A percentile compares a stretch with the other conserved stretches of the same genome.
These are phyloP conservation scores for Sporothrix brunneoviolacea DNA, from an alignment of 2,329 filamentous ascomycete genomes.

Conservation along the genomic window DNA sequence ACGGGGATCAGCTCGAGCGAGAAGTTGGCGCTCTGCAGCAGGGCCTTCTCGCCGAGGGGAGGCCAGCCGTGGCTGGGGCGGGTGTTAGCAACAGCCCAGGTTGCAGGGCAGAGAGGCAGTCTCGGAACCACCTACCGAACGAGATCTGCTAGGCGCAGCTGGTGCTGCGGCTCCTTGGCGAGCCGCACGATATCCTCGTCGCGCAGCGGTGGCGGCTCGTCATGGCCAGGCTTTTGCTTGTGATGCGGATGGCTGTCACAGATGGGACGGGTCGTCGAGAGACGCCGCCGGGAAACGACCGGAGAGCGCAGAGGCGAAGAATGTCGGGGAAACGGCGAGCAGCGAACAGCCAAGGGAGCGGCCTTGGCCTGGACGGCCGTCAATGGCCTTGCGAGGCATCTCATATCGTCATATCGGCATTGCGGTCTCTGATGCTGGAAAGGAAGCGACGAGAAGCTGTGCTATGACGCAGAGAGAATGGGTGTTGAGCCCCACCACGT, in stretches of 20 bases:
- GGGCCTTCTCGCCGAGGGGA: conserved; percentile 69
- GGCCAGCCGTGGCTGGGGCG: conserved; percentile 63
- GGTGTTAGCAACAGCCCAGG: not conserved
- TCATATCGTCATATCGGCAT: conserved; percentile 47
- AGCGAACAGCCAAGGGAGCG: not conserved
- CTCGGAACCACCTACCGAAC: conserved; percentile 67
- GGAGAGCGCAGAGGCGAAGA: not conserved
- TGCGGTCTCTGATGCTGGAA: not conserved
- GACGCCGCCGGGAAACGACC: conserved; percentile 22
- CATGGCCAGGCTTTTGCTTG: not conserved
- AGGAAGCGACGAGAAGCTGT: not conserved
- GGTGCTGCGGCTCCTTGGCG: conserved; percentile 70
- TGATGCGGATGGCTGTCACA: no score
- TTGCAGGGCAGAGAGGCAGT: not conserved
- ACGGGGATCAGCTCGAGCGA: conserved; percentile 87
- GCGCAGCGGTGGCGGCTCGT: conserved; percentile 25
- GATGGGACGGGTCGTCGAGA: conserved; percentile 28
- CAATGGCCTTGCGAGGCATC: conserved; percentile 31
- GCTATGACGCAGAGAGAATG: no score
- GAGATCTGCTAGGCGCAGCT: conserved; percentile 78
- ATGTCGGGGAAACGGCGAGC: not conserved
- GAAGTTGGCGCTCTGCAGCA: conserved; percentile 91
- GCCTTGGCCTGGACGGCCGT: conserved; percentile 28
- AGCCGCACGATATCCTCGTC: conserved; percentile 75
- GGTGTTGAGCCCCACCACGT: no score